Evolutionary conservation across 768 basidiomycete species (phyloP).

Genomic region (Hirschioporus abietinus): DNA sequence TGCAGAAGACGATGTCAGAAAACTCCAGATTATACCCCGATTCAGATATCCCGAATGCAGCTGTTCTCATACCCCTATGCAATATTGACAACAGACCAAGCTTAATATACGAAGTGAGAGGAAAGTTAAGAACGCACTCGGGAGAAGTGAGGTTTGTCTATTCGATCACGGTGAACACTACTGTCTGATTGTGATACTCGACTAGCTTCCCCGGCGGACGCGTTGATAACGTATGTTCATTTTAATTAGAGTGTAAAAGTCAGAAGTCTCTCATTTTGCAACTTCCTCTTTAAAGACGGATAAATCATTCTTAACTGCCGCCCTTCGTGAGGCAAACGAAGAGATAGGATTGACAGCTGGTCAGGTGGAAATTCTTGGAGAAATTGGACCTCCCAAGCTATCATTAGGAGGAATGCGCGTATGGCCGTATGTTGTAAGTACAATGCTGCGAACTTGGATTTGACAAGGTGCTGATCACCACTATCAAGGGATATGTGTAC

Average conservation of each 20-base stretch:
- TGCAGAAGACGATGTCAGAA: slow-evolving; percentile 17
- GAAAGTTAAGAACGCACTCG: slow-evolving; percentile 60
- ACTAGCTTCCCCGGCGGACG: slow-evolving; percentile 71
- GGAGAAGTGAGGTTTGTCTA: slow-evolving; percentile 72
- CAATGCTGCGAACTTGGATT: neutral
- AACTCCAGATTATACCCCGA: neutral
- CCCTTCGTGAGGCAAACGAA: slow-evolving; percentile 69
- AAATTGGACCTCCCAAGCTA: slow-evolving; percentile 55
- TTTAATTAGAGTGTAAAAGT: neutral
- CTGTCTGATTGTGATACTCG: neutral
- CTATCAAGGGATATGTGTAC: slow-evolving; percentile 35
- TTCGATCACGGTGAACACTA: neutral
- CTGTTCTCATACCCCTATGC: slow-evolving; percentile 73
- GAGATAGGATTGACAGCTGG: slow-evolving; percentile 61
- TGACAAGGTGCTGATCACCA: neutral
- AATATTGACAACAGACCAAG: slow-evolving; percentile 64
- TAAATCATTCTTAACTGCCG: slow-evolving; percentile 46
- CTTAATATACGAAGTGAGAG: slow-evolving; percentile 67
- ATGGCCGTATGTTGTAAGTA: slow-evolving; percentile 72
- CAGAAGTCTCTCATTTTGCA: slow-evolving; percentile 3
- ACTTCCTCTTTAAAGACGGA: slow-evolving; percentile 36
- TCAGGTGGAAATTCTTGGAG: slow-evolving; percentile 62
- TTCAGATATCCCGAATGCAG: slow-evolving; percentile 35
- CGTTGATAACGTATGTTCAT: slow-evolving; percentile 49
- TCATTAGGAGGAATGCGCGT: slow-evolving; percentile 58